These are phyloP conservation scores for Thelonectria olida DNA, from an alignment of 2,329 filamentous ascomycete species.

Conservation along the genomic window DNA sequence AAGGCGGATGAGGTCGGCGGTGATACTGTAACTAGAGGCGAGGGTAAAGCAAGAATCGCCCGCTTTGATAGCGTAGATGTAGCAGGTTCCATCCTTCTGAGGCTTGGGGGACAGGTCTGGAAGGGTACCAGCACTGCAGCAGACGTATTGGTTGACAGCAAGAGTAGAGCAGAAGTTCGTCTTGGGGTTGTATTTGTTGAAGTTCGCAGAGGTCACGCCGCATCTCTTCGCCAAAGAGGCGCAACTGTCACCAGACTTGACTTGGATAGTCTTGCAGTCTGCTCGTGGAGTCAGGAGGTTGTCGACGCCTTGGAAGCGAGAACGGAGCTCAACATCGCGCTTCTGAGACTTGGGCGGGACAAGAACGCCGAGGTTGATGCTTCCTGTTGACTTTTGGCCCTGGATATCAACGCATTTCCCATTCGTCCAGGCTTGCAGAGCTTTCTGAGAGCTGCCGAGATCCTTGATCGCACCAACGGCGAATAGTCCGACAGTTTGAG, in stretches of 20 bases:
- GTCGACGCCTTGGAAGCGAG: slow-evolving; percentile 26
- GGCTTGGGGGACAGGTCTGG: slow-evolving; percentile 47
- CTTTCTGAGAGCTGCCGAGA: slow-evolving; percentile 26
- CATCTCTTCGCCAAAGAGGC: slow-evolving; percentile 48
- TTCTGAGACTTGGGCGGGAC: slow-evolving; percentile 23
- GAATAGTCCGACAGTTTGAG: slow-evolving; percentile 32
- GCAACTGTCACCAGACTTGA: slow-evolving; percentile 49
- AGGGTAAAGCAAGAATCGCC: slow-evolving; percentile 47
- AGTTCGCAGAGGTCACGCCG: slow-evolving; percentile 48
- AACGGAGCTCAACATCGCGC: slow-evolving; percentile 27
- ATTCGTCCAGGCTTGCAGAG: slow-evolving; percentile 32
- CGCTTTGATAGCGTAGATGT: slow-evolving; percentile 41
- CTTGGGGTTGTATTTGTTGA: slow-evolving; percentile 49
- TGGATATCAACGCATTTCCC: slow-evolving; percentile 30
- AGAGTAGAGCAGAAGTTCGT: slow-evolving; percentile 47
- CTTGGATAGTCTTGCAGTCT: slow-evolving; percentile 39
- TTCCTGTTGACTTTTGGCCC: slow-evolving; percentile 10
- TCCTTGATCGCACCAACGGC: slow-evolving; percentile 25
- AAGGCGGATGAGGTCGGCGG: slow-evolving; percentile 46
- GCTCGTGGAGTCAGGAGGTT: slow-evolving; percentile 29
- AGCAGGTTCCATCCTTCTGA: slow-evolving; percentile 47
- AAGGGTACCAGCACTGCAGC: slow-evolving; percentile 47
- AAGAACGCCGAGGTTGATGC: slow-evolving; percentile 28
- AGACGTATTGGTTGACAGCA: slow-evolving; percentile 45
- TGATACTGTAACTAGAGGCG: slow-evolving; percentile 45